These are phyloP conservation scores for Sugiyamaella neomexicana DNA, from an alignment of 1,139 yeast genomes.

Conservation along the genomic window DNA sequence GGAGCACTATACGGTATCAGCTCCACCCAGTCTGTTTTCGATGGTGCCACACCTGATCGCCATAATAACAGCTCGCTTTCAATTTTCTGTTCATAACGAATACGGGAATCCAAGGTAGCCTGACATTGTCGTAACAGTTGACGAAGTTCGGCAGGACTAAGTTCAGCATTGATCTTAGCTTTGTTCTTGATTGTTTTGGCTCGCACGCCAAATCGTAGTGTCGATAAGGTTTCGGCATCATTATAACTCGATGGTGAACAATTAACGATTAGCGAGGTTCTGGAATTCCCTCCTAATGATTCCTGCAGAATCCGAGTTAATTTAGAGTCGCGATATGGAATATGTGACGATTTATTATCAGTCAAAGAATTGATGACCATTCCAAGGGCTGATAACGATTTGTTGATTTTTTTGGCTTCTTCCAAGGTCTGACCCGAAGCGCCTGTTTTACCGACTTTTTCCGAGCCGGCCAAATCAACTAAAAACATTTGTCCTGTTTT, in stretches of 20 bases:
- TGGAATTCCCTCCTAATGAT: slow-evolving; percentile 82
- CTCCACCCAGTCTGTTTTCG: slow-evolving; percentile 42
- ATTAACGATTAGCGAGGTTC: slow-evolving; percentile 75
- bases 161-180: slow-evolving; percentile 68
- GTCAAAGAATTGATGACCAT: slow-evolving; percentile 79
- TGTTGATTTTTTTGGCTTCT: slow-evolving; percentile 82
- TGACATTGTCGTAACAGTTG: slow-evolving; percentile 52
- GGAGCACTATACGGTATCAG: slow-evolving; percentile 22
- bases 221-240: slow-evolving; percentile 70
- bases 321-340: slow-evolving; percentile 83
- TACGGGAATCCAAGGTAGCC: slow-evolving; percentile 48
- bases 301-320: slow-evolving; percentile 81
- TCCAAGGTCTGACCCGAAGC: slow-evolving; percentile 74
- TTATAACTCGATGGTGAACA: slow-evolving; percentile 70
- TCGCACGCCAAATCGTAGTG: slow-evolving; percentile 76
- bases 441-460: slow-evolving; percentile 80
- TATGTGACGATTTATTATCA: slow-evolving; percentile 62
- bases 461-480: slow-evolving; percentile 89
- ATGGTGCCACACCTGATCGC: slow-evolving; percentile 50
- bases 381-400: slow-evolving; percentile 75
- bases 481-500: slow-evolving; percentile 70
- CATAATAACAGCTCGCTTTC: slow-evolving; percentile 53
- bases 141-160: slow-evolving; percentile 58
- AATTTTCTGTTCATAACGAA: slow-evolving; percentile 48
- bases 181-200: slow-evolving; percentile 71